These are phyloP conservation scores for Salvia hispanica DNA, from an alignment of 257 asterid species.

Conservation along the genomic window DNA sequence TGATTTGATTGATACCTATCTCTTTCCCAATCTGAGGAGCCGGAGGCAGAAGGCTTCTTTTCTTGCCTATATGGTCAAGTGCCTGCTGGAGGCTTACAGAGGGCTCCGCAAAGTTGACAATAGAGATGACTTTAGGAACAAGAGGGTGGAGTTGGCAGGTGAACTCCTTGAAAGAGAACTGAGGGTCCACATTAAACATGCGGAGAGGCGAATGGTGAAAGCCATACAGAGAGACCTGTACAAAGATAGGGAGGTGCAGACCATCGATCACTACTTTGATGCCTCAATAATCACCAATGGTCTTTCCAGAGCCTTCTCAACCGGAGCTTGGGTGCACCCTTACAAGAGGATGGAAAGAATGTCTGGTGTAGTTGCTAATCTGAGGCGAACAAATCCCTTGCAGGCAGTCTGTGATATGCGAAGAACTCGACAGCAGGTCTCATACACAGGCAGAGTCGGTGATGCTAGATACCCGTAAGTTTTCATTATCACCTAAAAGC, in stretches of 20 bases:
- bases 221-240: slow-evolving; percentile 82
- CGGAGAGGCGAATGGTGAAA: slow-evolving; percentile 73
- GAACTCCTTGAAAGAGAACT: slow-evolving; percentile 87
- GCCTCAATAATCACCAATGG: slow-evolving; percentile 87
- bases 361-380: slow-evolving; percentile 90
- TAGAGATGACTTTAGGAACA: slow-evolving; percentile 86
- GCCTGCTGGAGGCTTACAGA: slow-evolving; percentile 71
- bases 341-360: slow-evolving; percentile 81
- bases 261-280: slow-evolving; percentile 67
- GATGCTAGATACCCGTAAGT: slow-evolving; percentile 98
- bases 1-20: slow-evolving; percentile 55
- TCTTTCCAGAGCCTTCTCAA: slow-evolving; percentile 94
- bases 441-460: slow-evolving; percentile 92
- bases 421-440: slow-evolving; percentile 87
- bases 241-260: slow-evolving; percentile 57
- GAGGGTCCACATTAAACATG: slow-evolving; percentile 76
- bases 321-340: slow-evolving; percentile 93
- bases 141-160: slow-evolving; percentile 88
- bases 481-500: not conserved
- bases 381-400: slow-evolving; percentile 87
- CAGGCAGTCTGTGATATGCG: slow-evolving; percentile 88
- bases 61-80: slow-evolving; percentile 86
- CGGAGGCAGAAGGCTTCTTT: slow-evolving; percentile 70
- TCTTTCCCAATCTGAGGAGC: slow-evolving; percentile 67
- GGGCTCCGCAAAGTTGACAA: slow-evolving; percentile 80